These are phyloP conservation scores for Solanum pinnatisectum DNA, from an alignment of 257 asterid species.

Conservation along the genomic window DNA sequence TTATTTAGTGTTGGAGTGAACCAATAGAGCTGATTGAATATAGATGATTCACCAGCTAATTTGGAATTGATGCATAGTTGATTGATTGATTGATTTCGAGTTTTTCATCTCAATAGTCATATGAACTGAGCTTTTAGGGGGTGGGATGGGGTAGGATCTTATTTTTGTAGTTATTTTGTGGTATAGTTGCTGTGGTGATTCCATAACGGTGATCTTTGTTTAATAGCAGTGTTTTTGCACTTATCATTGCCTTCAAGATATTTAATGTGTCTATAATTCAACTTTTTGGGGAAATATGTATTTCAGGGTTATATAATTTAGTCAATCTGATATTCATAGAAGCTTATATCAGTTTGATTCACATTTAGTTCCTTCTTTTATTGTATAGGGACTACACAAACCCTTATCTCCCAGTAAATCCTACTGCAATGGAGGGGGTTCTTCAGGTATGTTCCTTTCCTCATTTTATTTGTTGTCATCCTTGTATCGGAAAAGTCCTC, in stretches of 20 bases:
- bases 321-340: neutral
- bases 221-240: neutral
- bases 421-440: constrained; percentile 70
- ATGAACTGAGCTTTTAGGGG: neutral
- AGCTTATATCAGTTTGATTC: neutral
- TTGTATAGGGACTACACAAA: constrained; percentile 73
- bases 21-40: neutral
- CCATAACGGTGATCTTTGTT: neutral
- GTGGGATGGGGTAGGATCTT: neutral
- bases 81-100: neutral
- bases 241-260: neutral
- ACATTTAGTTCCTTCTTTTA: constrained; percentile 12
- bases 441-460: constrained; percentile 42
- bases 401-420: constrained; percentile 74
- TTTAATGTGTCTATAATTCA: neutral
- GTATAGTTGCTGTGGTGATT: neutral
- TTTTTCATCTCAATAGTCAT: neutral
- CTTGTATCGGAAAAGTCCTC: constrained; percentile 5
- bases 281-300: neutral
- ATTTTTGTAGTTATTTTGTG: neutral
- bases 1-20: neutral
- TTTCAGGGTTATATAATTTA: neutral
- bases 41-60: neutral
- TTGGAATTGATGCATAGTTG: neutral
- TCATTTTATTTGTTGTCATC: neutral